These are phyloP conservation scores for Starmerella powellii DNA, from an alignment of 805 yeast species.

Conservation along the genomic window DNA sequence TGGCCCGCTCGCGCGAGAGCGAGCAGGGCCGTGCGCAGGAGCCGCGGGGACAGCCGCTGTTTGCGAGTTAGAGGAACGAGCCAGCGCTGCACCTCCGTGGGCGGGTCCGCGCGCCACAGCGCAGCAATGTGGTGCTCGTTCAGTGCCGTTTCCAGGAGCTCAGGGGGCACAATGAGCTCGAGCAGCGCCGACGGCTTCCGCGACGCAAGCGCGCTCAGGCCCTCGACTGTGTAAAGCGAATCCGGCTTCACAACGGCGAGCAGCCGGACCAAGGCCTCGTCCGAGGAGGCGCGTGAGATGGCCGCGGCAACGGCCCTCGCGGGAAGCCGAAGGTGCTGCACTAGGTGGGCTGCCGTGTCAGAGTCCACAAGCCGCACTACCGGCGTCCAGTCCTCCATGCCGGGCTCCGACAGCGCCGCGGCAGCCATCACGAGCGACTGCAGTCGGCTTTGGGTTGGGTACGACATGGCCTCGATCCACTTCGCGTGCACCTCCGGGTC, in stretches of 20 bases:
- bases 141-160: conserved; percentile 3
- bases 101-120: conserved; percentile 14
- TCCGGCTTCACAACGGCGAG: conserved; percentile 5
- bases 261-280: not conserved
- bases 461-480: conserved; percentile 9
- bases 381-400: conserved; percentile 6
- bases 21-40: conserved; percentile 11
- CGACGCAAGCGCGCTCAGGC: conserved; percentile 13
- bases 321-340: not conserved
- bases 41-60: conserved; percentile 3
- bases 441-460: conserved; percentile 3
- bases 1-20: not conserved
- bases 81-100: conserved; percentile 10
- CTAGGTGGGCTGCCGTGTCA: not conserved
- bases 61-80: conserved; percentile 12
- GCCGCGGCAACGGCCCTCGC: conserved; percentile 8
- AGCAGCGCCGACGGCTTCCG: conserved; percentile 6
- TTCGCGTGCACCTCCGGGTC: not conserved
- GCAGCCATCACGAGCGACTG: conserved; percentile 1
- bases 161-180: conserved; percentile 13
- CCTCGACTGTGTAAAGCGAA: conserved; percentile 10
- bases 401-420: not conserved
- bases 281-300: conserved; percentile 1
- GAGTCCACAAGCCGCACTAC: conserved; percentile 7
- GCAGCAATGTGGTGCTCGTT: conserved; percentile 9